A percentile compares a stretch with the other conserved stretches of the same genome.
Conservation (phyloP, 805 yeast genomes). For the Saturnispora kantuleensis region DNA sequence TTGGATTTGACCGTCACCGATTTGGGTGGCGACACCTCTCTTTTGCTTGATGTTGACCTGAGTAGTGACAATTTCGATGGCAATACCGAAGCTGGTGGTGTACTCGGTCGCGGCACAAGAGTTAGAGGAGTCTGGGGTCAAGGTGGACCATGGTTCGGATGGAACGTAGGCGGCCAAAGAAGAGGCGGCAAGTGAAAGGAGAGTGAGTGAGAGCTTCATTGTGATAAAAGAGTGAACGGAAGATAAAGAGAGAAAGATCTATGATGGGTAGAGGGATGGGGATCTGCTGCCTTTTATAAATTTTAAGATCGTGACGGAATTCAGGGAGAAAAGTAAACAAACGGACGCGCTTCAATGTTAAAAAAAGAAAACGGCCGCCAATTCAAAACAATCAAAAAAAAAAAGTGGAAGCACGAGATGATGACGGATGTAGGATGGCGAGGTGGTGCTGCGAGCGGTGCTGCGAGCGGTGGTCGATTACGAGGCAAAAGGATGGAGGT, state of each 20-base stretch:
- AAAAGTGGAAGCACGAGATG: no score
- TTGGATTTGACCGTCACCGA: constrained; percentile 37
- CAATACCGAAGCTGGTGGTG: constrained; percentile 56
- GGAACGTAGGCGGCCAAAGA: constrained; percentile 57
- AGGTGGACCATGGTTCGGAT: constrained; percentile 59
- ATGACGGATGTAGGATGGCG: no score
- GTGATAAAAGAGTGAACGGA: constrained; percentile 6
- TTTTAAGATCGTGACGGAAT: no score
- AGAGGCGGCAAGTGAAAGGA: constrained; percentile 37
- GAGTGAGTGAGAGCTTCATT: constrained; percentile 12
- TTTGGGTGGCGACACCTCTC: constrained; percentile 29
- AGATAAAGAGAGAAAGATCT: background rate
- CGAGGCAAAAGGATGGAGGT: no score
- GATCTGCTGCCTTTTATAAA: no score
- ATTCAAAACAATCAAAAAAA: no score
- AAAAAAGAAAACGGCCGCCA: no score
- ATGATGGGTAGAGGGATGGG: background rate
- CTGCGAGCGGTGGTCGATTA: no score
- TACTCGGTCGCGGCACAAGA: constrained; percentile 45
- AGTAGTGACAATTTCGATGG: constrained; percentile 43
- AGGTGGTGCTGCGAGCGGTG: no score
- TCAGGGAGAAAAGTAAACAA: no score
- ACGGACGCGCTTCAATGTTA: no score
- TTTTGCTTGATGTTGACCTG: constrained; percentile 28
- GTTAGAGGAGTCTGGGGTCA: constrained; percentile 49